Evolutionary conservation across 1,284 basidiomycete genomes (phyloP).

Genomic region (Cutaneotrichosporon sp.): DNA sequence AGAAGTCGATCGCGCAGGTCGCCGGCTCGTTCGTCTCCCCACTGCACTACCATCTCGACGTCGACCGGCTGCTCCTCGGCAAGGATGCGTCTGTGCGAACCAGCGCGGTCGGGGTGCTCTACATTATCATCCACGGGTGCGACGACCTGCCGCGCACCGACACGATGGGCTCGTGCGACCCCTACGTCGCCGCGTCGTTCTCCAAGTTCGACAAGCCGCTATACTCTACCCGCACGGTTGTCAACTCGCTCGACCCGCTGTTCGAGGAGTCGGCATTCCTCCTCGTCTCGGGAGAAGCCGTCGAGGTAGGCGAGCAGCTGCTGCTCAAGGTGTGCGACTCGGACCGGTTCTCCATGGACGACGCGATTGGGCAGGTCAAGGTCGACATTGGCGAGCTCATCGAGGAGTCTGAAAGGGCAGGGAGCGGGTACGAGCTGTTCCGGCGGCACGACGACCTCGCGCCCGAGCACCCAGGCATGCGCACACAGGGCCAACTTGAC

Average conservation of each 20-base stretch:
- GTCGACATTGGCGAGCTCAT: slow-evolving; percentile 52
- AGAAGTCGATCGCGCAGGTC: slow-evolving; percentile 48
- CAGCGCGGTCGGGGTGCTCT: slow-evolving; percentile 46
- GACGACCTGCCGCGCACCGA: slow-evolving; percentile 46
- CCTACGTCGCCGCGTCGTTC: slow-evolving; percentile 48
- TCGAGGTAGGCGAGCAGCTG: slow-evolving; percentile 51
- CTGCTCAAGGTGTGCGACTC: slow-evolving; percentile 51
- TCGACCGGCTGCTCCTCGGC: slow-evolving; percentile 52
- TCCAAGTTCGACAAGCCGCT: slow-evolving; percentile 52
- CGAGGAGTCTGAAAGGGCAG: slow-evolving; percentile 30
- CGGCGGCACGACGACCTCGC: slow-evolving; percentile 37
- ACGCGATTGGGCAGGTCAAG: slow-evolving; percentile 54
- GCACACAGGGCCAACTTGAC: slow-evolving; percentile 37
- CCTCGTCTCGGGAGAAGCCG: slow-evolving; percentile 43
- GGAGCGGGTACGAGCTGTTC: slow-evolving; percentile 27
- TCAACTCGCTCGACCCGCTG: slow-evolving; percentile 43
- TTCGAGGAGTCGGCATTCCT: slow-evolving; percentile 54
- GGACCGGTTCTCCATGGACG: slow-evolving; percentile 56
- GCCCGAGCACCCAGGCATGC: slow-evolving; percentile 42
- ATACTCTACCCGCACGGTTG: slow-evolving; percentile 51
- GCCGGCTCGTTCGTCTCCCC: slow-evolving; percentile 50
- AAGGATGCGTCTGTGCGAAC: slow-evolving; percentile 44
- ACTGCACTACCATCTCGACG: slow-evolving; percentile 48
- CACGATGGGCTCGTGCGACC: slow-evolving; percentile 51
- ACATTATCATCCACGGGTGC: slow-evolving; percentile 49